Percentiles rank a stretch among this genome's conserved stretches.
Conservation (phyloP, 345 rosid genomes). For the Raphanus sativus region DNA sequence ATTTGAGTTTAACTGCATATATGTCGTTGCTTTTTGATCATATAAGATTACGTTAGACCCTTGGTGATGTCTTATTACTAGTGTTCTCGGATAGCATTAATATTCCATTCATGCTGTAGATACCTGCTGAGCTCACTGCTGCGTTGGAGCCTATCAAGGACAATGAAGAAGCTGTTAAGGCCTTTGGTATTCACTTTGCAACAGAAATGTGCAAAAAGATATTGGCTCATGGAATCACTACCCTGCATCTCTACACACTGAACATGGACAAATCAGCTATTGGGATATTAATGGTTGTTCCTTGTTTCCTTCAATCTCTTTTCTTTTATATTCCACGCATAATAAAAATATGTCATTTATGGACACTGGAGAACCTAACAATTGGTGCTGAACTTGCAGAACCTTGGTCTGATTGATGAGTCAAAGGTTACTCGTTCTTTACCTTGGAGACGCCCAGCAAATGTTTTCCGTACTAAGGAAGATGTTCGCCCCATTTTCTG, state of each 20-base stretch:
- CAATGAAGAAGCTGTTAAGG: slow-evolving; percentile 93
- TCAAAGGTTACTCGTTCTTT: slow-evolving; percentile 70
- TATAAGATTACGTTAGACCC: background rate
- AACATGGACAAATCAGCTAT: slow-evolving; percentile 96
- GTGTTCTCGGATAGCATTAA: background rate
- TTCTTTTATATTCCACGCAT: background rate
- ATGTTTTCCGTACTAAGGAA: slow-evolving; percentile 85
- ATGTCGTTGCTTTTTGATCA: slow-evolving; percentile 7
- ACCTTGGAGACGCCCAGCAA: slow-evolving; percentile 95
- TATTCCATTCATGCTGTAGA: slow-evolving; percentile 42
- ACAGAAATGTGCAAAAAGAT: slow-evolving; percentile 98
- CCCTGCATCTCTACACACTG: slow-evolving; percentile 85
- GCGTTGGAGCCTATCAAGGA: slow-evolving; percentile 96
- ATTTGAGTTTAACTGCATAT: background rate
- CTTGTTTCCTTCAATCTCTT: background rate
- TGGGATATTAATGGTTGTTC: slow-evolving; percentile 72
- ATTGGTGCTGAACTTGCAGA: slow-evolving; percentile 50
- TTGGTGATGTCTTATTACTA: background rate
- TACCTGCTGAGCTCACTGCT: slow-evolving; percentile 78
- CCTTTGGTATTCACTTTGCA: slow-evolving; percentile 92
- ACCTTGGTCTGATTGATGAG: slow-evolving; percentile 93
- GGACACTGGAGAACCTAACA: slow-evolving; percentile 27
- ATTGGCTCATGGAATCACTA: slow-evolving; percentile 81
- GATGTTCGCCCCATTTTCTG: slow-evolving; percentile 97
- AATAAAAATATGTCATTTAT: background rate